Conservation (phyloP, 805 yeast species). For the Sugiyamaella floridensis region DNA sequence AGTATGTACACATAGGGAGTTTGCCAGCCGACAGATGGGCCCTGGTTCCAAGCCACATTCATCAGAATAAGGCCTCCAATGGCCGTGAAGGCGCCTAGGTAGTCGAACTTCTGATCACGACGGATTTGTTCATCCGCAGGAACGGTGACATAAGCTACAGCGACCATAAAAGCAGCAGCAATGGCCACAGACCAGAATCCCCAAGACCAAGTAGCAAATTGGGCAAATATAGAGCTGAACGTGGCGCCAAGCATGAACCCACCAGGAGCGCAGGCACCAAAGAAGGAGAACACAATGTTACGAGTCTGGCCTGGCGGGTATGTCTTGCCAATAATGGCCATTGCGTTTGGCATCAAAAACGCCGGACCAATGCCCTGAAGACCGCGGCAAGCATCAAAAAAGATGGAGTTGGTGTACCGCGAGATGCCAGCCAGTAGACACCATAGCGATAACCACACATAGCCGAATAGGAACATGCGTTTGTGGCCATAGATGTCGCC, state of each 20-base stretch:
- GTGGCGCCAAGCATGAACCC: constrained; percentile 54
- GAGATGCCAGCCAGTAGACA: constrained; percentile 54
- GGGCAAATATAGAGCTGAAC: constrained; percentile 44
- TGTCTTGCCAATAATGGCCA: constrained; percentile 45
- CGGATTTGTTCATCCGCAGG: constrained; percentile 27
- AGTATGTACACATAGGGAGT: constrained; percentile 51
- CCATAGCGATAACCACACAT: constrained; percentile 51
- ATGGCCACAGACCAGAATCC: constrained; percentile 45
- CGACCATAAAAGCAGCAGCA: constrained; percentile 30
- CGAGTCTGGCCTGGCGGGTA: constrained; percentile 43
- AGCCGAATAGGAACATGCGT: constrained; percentile 47
- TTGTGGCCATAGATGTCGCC: constrained; percentile 70
- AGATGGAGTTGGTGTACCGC: constrained; percentile 44
- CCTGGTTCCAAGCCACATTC: constrained; percentile 70
- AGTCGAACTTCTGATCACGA: constrained; percentile 35
- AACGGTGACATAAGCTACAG: constrained; percentile 33
- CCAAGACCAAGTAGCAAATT: constrained; percentile 52
- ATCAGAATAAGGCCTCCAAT: constrained; percentile 54
- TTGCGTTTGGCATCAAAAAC: constrained; percentile 49
- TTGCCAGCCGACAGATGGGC: constrained; percentile 65
- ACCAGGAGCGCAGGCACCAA: constrained; percentile 57
- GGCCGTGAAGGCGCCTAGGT: constrained; percentile 50
- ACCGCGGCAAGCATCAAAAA: constrained; percentile 41
- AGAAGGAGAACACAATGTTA: constrained; percentile 47
- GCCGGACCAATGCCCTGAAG: constrained; percentile 63